Conservation (phyloP, 768 basidiomycete species). For the Lactarius akahatsu region DNA sequence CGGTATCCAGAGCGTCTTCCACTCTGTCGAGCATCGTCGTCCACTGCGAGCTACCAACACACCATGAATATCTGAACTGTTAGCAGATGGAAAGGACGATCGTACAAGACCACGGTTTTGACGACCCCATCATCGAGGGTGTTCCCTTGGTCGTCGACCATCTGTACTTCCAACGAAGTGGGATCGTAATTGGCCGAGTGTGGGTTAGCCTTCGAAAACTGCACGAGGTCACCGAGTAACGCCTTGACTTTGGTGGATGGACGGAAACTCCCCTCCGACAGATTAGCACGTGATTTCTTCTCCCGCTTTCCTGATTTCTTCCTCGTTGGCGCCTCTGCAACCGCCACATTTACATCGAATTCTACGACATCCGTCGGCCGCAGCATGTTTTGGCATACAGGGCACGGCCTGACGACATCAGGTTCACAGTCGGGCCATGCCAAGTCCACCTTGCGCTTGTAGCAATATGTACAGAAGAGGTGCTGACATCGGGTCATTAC, state of each 20-base stretch:
- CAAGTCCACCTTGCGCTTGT: conserved; percentile 72
- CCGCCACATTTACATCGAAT: conserved; percentile 58
- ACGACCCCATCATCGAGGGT: conserved; percentile 65
- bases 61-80: conserved; percentile 10
- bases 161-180: conserved; percentile 65
- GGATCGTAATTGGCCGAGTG: conserved; percentile 87
- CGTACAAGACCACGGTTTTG: conserved; percentile 97
- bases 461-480: conserved; percentile 86
- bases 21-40: conserved; percentile 92
- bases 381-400: conserved; percentile 73
- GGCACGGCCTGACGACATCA: conserved; percentile 63
- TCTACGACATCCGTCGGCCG: conserved; percentile 77
- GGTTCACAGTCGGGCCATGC: conserved; percentile 73
- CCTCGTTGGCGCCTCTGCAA: conserved; percentile 47
- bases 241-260: conserved; percentile 89
- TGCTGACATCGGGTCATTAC: conserved; percentile 93
- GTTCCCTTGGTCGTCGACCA: conserved; percentile 73
- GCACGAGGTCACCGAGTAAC: conserved; percentile 74
- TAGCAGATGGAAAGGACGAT: conserved; percentile 29
- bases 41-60: conserved; percentile 76
- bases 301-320: conserved; percentile 66
- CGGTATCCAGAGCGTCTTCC: conserved; percentile 82
- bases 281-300: conserved; percentile 57
- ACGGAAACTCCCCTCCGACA: conserved; percentile 57
- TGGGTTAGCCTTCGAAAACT: conserved; percentile 82